Conservation (phyloP, 805 yeast genomes). For the Candida golubevii region DNA sequence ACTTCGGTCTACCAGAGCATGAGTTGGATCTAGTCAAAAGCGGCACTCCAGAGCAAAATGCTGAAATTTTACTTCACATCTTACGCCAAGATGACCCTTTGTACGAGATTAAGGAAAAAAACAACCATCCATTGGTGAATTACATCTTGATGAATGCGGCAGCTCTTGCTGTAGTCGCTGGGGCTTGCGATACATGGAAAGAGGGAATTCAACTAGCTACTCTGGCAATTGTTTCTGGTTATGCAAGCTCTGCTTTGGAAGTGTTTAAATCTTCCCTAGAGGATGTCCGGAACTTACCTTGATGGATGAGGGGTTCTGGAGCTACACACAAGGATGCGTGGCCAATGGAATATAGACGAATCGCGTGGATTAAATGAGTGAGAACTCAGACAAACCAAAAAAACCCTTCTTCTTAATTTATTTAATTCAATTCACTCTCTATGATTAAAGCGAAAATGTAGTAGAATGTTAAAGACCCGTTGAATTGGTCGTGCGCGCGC, state of each 20-base stretch:
- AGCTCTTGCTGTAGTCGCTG: constrained; percentile 78
- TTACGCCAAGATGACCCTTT: constrained; percentile 42
- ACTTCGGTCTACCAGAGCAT: constrained; percentile 80
- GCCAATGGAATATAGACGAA: too few relatives aligned
- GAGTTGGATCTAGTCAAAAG: constrained; percentile 63
- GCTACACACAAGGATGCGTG: too few relatives aligned
- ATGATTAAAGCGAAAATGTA: too few relatives aligned
- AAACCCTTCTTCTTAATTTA: too few relatives aligned
- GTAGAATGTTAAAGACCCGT: too few relatives aligned
- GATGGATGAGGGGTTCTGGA: not conserved
- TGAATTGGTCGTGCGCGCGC: constrained; percentile 13
- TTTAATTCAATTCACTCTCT: too few relatives aligned
- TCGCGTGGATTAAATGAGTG: too few relatives aligned
- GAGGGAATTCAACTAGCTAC: constrained; percentile 76
- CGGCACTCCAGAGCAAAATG: constrained; percentile 86
- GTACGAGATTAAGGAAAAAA: constrained; percentile 39
- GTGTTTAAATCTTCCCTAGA: constrained; percentile 36
- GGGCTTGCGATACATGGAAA: constrained; percentile 63
- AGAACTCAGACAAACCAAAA: too few relatives aligned
- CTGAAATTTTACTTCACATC: constrained; percentile 47
- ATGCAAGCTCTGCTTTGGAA: constrained; percentile 58
- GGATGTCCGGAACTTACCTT: not conserved
- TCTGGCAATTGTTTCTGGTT: constrained; percentile 60
- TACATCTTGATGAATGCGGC: constrained; percentile 89
- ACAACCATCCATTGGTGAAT: constrained; percentile 65